A percentile compares a stretch with the other conserved stretches of the same genome.
Evolutionary conservation across 73 alveolate genomes (phyloP).

Genomic region (Tetrahymena borealis): DNA sequence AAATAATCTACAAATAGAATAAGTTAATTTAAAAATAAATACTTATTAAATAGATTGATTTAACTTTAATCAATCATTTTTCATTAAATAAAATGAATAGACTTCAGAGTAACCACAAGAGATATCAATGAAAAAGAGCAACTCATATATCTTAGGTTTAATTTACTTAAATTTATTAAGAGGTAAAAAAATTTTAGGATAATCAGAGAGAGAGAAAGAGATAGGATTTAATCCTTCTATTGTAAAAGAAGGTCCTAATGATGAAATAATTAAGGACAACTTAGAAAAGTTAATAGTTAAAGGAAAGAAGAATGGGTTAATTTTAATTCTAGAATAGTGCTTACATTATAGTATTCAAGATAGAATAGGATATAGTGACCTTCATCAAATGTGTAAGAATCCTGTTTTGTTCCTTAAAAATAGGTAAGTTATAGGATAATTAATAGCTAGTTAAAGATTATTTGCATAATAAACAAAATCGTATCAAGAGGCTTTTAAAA

Average conservation of each 20-base stretch:
- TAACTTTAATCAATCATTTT: background rate
- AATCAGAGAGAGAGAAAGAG: background rate
- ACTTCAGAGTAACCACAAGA: background rate
- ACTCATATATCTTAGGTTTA: background rate
- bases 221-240: background rate
- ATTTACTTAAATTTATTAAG: background rate
- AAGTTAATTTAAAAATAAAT: too few species aligned
- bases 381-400: background rate
- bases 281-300: background rate
- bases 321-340: background rate
- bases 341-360: background rate
- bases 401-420: background rate
- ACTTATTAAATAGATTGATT: too few species aligned
- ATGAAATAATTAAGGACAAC: background rate
- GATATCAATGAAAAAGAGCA: background rate
- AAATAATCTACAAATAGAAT: too few species aligned
- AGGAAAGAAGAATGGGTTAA: background rate
- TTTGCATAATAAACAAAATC: background rate
- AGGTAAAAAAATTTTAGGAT: background rate
- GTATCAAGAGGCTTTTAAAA: background rate
- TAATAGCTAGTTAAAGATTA: background rate
- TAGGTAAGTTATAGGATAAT: background rate
- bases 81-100: background rate
- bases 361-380: background rate
- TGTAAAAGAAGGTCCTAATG: background rate